phyloP scores from a whole-genome alignment of 1,284 basidiomycete genomes.

The Caloboletus inedulis region DNA sequence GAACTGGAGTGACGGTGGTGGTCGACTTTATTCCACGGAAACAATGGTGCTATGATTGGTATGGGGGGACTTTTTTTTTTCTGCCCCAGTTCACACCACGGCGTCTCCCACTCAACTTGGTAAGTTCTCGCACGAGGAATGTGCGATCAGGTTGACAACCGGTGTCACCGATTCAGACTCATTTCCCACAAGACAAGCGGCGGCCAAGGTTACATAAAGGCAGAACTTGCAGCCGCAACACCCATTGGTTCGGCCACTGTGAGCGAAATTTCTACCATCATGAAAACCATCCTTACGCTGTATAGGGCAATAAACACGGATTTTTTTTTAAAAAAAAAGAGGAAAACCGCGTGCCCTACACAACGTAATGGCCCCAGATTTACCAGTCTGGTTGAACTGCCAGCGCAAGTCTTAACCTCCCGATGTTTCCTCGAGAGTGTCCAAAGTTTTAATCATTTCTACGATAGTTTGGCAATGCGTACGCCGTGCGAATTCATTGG shows the following conservation, averaged over 20 bases:
- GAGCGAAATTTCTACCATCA: not conserved
- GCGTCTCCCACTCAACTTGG: not conserved
- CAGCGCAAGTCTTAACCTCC: not conserved
- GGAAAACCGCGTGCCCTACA: not conserved
- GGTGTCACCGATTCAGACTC: not conserved
- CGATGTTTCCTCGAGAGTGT: not conserved
- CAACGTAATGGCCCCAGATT: not conserved
- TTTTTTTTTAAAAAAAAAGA: no score
- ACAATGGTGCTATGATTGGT: not conserved
- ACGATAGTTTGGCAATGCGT: not conserved
- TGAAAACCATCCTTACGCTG: no score
- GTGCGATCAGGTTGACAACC: conserved; percentile 11
- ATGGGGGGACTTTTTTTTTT: no score
- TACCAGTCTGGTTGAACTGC: not conserved
- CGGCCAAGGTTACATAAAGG: conserved; percentile 6
- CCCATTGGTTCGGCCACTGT: not conserved
- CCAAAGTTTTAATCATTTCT: not conserved
- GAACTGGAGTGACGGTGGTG: not conserved
- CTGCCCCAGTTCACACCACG: not conserved
- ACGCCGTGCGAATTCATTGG: not conserved
- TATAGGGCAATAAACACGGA: no score
- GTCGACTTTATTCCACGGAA: not conserved
- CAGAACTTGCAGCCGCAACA: not conserved
- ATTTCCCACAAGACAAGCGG: conserved; percentile 7
- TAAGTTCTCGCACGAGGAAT: not conserved